Percentiles rank a stretch among this genome's conserved stretches.
phyloP scores from a whole-genome alignment of 441 rosid species.

The Mallotus repandus region DNA sequence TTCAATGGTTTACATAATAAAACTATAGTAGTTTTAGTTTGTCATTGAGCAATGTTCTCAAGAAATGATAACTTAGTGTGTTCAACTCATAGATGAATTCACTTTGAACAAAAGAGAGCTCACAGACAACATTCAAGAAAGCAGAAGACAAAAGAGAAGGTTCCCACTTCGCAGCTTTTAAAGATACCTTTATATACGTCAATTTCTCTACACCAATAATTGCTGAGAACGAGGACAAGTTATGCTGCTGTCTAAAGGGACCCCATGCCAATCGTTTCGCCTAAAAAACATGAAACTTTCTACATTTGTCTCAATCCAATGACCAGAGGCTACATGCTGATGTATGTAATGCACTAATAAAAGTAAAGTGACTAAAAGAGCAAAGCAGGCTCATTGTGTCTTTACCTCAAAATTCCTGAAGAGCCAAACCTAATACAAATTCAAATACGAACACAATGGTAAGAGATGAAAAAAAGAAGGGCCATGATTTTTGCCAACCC shows the following conservation, averaged over 20 bases:
- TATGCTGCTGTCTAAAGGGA: neutral
- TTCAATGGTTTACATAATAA: too few relatives aligned
- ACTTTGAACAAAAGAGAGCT: neutral
- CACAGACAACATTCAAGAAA: too few relatives aligned
- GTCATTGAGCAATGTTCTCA: neutral
- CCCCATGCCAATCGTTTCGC: neutral
- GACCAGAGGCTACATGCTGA: neutral
- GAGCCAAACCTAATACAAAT: neutral
- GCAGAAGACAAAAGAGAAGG: too few relatives aligned
- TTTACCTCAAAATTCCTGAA: neutral
- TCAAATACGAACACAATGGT: constrained; percentile 6
- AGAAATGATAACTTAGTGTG: neutral
- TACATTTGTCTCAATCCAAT: neutral
- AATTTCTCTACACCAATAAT: neutral
- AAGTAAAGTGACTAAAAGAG: neutral
- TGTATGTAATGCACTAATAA: neutral
- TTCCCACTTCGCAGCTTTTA: too few relatives aligned
- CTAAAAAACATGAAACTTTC: neutral
- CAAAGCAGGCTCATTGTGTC: neutral
- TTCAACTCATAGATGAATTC: too few relatives aligned
- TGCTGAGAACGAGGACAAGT: neutral
- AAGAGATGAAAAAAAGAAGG: constrained; percentile 4
- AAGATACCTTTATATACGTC: neutral
- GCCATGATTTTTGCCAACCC: constrained; percentile 1
- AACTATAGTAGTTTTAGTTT: too few relatives aligned